Base-by-base conservation (phyloP, 192 early-diverging fungal genomes). In the Backusella tuberculispora region DNA sequence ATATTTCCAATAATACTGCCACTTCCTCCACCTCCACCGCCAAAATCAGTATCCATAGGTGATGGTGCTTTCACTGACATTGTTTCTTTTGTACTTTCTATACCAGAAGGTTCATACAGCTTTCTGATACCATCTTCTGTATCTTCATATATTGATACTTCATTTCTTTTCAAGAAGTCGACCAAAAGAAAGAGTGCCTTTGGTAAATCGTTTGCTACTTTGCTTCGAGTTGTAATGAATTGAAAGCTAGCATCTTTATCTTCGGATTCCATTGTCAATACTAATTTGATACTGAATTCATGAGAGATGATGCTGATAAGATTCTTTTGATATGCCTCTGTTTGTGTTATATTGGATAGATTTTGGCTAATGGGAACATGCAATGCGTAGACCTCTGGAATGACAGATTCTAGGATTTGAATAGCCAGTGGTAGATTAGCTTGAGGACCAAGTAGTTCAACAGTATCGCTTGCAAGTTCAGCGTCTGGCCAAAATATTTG, bases 401-500 rank as follows among this genome's bases (percentile, higher is more conserved):
- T 84, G 21, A 89, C 69, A 15, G 85, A 83, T 71, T 85, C 63
- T 13, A 94, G 50, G 79, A 88, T 77, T n/a, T 85, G 74, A 34
- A 81, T 76, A 13, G 89, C 91, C 37, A 81, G 79, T 17, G 83
- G 76, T 9, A 93, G 83, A 6, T 85, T 75, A 4, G 86, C 79
- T 34, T 92, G 89, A 6, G 89, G 87, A 13, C 93, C 92, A 17
- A 80, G 64, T 5, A 93, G 37, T 5, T 74, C 75, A 1, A 93
- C 83, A 21, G 80, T 81, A 66, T 92, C 90, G 70, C 70, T 75
- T 42, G 90, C 92, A 17, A 80, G 76, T 74, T 93, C 92, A 43
- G 86, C 84, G 38, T 90, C 88, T 4, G 93, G 92, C 81, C 90
- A 92, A 1, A 80, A 73, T 24, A 93, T 77, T 14, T 83, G 80